These are phyloP conservation scores for Apium graveolens DNA, from an alignment of 129 eudicot species.

Conservation along the genomic window DNA sequence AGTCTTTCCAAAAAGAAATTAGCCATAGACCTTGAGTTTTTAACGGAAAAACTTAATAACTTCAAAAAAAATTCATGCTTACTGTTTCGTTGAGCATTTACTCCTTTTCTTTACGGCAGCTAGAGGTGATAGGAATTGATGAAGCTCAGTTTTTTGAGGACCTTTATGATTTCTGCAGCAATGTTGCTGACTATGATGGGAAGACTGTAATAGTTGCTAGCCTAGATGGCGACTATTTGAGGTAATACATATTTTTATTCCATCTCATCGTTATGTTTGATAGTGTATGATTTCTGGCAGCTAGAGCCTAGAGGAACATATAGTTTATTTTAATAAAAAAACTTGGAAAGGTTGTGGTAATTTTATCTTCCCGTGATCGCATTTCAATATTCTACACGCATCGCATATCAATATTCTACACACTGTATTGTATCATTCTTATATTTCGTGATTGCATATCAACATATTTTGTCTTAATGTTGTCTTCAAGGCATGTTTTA, in stretches of 20 bases:
- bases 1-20: neutral
- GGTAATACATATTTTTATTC: constrained; percentile 30
- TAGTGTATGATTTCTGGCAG: neutral
- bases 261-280: neutral
- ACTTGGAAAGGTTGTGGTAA: neutral
- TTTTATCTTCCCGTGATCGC: neutral
- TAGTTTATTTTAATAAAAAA: too few relatives aligned
- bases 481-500: constrained; percentile 1
- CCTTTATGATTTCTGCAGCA: constrained; percentile 75
- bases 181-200: constrained; percentile 92
- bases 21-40: neutral
- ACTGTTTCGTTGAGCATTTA: constrained; percentile 8
- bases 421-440: too few relatives aligned
- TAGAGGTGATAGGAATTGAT: constrained; percentile 90
- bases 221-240: constrained; percentile 88
- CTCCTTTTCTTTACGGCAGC: constrained; percentile 29
- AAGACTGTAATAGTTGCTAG: constrained; percentile 97
- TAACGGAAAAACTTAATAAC: neutral
- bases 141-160: constrained; percentile 97
- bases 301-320: too few relatives aligned
- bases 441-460: too few relatives aligned
- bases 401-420: neutral
- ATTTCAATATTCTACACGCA: neutral
- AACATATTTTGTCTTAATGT: too few relatives aligned
- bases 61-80: neutral